A percentile compares a stretch with the other conserved stretches of the same genome.
phyloP scores from a whole-genome alignment of 2,329 filamentous ascomycete species.

The Stenocarpella maydis region DNA sequence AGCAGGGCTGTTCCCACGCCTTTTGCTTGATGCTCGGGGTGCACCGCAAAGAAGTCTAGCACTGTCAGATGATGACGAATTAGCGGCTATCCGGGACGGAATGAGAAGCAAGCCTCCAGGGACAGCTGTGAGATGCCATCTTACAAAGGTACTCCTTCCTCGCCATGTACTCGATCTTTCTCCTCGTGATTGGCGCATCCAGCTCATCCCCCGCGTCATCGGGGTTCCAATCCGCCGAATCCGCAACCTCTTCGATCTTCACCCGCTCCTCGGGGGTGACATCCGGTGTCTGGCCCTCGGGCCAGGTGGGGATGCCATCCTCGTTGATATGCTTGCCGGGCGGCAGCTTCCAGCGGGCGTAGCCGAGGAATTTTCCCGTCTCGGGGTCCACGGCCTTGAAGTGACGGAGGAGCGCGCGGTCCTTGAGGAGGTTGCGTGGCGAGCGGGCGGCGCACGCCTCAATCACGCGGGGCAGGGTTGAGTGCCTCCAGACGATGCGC shows the following conservation, averaged over 20 bases:
- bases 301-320: conserved; percentile 31
- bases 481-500: conserved; percentile 33
- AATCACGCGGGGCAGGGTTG: conserved; percentile 23
- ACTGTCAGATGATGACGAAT: conserved; percentile 17
- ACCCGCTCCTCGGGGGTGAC: conserved; percentile 34
- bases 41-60: conserved; percentile 41
- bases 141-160: conserved; percentile 36
- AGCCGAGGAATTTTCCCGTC: conserved; percentile 38
- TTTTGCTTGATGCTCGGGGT: conserved; percentile 37
- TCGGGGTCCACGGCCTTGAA: conserved; percentile 38
- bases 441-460: conserved; percentile 14
- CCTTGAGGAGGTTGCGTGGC: conserved; percentile 36
- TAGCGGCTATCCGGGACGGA: background rate
- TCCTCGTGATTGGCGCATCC: conserved; percentile 30
- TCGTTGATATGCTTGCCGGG: background rate
- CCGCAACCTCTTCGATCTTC: conserved; percentile 30
- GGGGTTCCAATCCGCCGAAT: conserved; percentile 34
- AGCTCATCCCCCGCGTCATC: conserved; percentile 28
- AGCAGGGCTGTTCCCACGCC: conserved; percentile 40
- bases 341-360: conserved; percentile 39
- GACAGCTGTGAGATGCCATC: background rate
- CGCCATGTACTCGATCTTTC: conserved; percentile 29
- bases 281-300: conserved; percentile 36
- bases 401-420: conserved; percentile 36
- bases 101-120: no score